These are phyloP conservation scores for Ilyonectria mors-panacis DNA, from an alignment of 2,329 filamentous ascomycete genomes.

Conservation along the genomic window DNA sequence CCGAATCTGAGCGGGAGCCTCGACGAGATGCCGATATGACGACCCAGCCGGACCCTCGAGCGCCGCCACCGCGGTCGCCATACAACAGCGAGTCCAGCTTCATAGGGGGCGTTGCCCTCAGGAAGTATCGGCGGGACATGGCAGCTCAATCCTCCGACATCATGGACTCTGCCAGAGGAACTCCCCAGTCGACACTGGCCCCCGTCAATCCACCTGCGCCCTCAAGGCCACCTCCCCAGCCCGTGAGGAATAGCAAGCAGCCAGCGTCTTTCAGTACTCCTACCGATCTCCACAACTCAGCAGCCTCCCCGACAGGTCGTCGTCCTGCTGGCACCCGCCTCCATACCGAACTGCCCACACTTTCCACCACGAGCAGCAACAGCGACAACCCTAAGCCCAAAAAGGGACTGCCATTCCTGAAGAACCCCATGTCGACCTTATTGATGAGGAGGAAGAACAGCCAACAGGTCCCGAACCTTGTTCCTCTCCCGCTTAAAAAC, in stretches of 20 bases:
- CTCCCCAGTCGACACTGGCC: slow-evolving; percentile 36
- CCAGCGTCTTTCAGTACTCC: slow-evolving; percentile 62
- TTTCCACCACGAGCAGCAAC: slow-evolving; percentile 49
- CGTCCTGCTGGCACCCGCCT: slow-evolving; percentile 60
- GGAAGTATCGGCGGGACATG: slow-evolving; percentile 63
- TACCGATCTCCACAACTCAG: slow-evolving; percentile 61
- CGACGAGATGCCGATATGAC: slow-evolving; percentile 46
- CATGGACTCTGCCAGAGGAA: slow-evolving; percentile 37
- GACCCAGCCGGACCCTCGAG: slow-evolving; percentile 41
- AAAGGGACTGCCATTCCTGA: slow-evolving; percentile 71
- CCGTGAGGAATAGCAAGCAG: slow-evolving; percentile 50
- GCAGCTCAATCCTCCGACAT: slow-evolving; percentile 44
- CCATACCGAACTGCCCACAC: slow-evolving; percentile 54
- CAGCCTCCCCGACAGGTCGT: slow-evolving; percentile 53
- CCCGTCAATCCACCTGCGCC: slow-evolving; percentile 50
- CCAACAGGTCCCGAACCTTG: slow-evolving; percentile 62
- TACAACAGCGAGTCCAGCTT: slow-evolving; percentile 62
- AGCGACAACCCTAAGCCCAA: slow-evolving; percentile 63
- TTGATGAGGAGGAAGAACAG: slow-evolving; percentile 70
- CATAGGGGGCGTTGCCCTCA: slow-evolving; percentile 69
- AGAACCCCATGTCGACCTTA: slow-evolving; percentile 72
- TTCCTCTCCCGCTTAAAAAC: slow-evolving; percentile 57
- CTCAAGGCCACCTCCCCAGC: slow-evolving; percentile 42
- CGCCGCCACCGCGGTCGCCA: slow-evolving; percentile 51
- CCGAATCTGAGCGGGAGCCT: slow-evolving; percentile 50